A percentile compares a stretch with the other conserved stretches of the same genome.
phyloP scores from a whole-genome alignment of 2,329 filamentous ascomycete species.

The Colletotrichum sp. region DNA sequence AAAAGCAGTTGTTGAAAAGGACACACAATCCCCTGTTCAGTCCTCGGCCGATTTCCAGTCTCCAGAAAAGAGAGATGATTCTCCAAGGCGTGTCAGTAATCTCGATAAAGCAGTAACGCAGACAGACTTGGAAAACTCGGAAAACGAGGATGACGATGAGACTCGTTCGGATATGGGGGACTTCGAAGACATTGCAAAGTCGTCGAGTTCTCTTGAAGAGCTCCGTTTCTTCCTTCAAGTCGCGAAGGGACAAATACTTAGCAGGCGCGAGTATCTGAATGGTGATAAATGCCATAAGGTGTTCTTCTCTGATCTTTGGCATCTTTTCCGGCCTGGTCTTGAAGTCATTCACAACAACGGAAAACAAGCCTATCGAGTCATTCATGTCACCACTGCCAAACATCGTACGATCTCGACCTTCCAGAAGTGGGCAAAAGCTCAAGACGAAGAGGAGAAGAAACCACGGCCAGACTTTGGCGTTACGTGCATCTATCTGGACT shows the following conservation, averaged over 20 bases:
- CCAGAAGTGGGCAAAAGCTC: neutral
- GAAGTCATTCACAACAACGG: neutral
- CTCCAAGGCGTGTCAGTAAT: neutral
- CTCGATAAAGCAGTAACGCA: rapidly evolving
- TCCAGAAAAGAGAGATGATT: too few species aligned
- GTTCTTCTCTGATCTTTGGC: neutral
- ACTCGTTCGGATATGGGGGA: rapidly evolving
- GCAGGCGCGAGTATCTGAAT: neutral
- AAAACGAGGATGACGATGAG: neutral
- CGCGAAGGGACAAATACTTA: rapidly evolving
- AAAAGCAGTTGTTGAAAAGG: too few species aligned
- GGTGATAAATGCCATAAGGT: neutral
- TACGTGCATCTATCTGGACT: neutral
- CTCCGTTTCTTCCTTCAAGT: neutral
- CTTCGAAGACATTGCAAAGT: neutral
- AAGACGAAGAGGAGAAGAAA: neutral
- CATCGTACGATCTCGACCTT: neutral
- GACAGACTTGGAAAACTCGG: neutral
- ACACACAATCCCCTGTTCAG: too few species aligned
- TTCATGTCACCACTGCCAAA: neutral
- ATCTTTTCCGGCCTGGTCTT: neutral
- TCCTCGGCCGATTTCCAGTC: rapidly evolving
- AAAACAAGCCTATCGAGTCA: neutral
- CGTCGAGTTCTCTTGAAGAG: neutral
- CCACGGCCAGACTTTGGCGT: neutral